Percentiles rank a stretch among this genome's conserved stretches.
Conservation (phyloP, 2,329 filamentous ascomycete genomes). For the Hysterium pulicare region DNA sequence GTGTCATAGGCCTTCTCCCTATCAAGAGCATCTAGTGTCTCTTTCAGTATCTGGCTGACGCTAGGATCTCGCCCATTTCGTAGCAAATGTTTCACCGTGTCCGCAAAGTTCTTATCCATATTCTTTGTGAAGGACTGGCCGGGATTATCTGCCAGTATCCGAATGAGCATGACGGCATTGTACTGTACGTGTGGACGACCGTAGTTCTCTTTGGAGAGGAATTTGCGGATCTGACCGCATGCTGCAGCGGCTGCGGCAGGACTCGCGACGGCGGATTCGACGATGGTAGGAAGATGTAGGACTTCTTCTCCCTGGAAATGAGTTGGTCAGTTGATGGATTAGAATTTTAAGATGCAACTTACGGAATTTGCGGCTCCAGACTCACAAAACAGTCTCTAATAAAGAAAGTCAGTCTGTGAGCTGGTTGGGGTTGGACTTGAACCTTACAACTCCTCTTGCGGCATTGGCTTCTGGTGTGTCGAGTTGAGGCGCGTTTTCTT, state of each 20-base stretch:
- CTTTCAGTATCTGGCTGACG: conserved; percentile 81
- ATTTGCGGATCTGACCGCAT: conserved; percentile 77
- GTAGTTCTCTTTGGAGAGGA: conserved; percentile 69
- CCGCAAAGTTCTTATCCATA: conserved; percentile 78
- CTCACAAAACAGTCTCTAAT: conserved; percentile 77
- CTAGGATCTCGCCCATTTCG: conserved; percentile 67
- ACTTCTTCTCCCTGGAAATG: conserved; percentile 75
- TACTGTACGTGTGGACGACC: conserved; percentile 73
- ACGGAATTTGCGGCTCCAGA: conserved; percentile 57
- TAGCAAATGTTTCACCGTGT: conserved; percentile 71
- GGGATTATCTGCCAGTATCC: conserved; percentile 90
- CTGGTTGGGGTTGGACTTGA: neutral
- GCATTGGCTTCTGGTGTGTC: conserved; percentile 68
- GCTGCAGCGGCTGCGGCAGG: conserved; percentile 80
- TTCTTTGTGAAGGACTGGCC: conserved; percentile 88
- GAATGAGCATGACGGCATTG: conserved; percentile 92
- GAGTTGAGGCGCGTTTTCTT: conserved; percentile 29
- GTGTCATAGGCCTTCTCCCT: conserved; percentile 69
- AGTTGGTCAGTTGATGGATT: conserved; percentile 17
- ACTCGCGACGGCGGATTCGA: conserved; percentile 91
- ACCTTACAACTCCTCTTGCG: conserved; percentile 60
- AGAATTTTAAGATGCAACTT: conserved; percentile 9
- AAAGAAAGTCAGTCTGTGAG: neutral
- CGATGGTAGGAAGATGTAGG: conserved; percentile 85
- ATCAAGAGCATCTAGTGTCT: conserved; percentile 79